A percentile compares a stretch with the other conserved stretches of the same genome.
phyloP scores from a whole-genome alignment of 345 rosid species.

The Camelina neglecta region DNA sequence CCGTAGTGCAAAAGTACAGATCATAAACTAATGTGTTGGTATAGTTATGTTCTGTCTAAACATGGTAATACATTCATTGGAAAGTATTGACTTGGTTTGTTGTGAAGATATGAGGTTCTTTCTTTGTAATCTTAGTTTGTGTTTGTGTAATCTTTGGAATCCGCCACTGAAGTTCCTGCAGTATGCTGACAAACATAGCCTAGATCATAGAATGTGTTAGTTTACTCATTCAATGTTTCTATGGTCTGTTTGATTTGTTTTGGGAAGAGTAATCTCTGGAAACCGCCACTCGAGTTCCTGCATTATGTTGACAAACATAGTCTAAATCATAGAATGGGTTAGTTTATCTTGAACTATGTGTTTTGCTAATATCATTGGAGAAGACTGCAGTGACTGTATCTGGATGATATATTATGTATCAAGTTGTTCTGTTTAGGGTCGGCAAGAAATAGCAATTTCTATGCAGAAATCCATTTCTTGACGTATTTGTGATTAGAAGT shows the following conservation, averaged over 20 bases:
- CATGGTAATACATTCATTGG: neutral
- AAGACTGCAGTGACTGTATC: neutral
- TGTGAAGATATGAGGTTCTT: neutral
- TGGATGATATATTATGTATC: neutral
- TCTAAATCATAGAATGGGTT: neutral
- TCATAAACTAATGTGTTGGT: neutral
- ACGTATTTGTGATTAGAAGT: neutral
- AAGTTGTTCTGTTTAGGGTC: neutral
- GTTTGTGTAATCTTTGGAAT: neutral
- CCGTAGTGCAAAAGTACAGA: neutral
- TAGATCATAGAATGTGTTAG: slow-evolving; percentile 2
- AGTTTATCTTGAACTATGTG: neutral
- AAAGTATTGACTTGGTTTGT: neutral
- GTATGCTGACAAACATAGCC: neutral
- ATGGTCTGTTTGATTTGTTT: too few relatives aligned
- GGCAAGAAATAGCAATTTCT: neutral
- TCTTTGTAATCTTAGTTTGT: neutral
- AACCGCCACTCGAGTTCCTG: neutral
- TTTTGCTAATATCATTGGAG: neutral
- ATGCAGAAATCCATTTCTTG: neutral
- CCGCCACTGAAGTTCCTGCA: neutral
- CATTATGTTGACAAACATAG: neutral
- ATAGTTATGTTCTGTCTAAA: neutral
- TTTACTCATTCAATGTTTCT: neutral
- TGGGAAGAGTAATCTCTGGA: neutral